Base-by-base conservation (phyloP, 2,329 filamentous ascomycete genomes). In the Monosporascus sp. region DNA sequence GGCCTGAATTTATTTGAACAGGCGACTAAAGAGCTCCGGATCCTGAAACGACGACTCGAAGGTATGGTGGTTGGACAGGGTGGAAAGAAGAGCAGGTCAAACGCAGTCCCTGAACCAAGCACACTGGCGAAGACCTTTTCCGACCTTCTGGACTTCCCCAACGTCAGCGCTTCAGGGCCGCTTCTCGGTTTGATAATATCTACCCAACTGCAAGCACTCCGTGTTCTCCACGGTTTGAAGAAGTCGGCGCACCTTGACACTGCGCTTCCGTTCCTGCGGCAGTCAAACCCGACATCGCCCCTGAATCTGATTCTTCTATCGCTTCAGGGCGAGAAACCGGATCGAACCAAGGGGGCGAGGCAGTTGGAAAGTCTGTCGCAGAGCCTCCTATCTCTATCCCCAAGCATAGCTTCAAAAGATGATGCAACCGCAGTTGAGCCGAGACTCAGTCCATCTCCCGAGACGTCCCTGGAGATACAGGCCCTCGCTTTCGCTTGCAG, bases 331-430 rank as follows among this genome's bases (percentile, higher is more conserved):
- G 68, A 68, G 51, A 64, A 72, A 3, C 71, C 78, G 17, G 76
- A 80, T n/a, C 66, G 73, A 11, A 70, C 73, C 7, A 91, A 88
- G 64, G 74, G 78, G 18, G 76, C 81, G 9, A 82, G 82, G 3
- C 86, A 90, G 57, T 71, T 92, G 18, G 86, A 90, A 49, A 78
- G 76, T 0, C 65, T 91, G 2, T 84, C 86, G 0, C 85, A 88
- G 59, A 76, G 77, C 3, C 71, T 91, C 0, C 72, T 91, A 1
- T 80, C 83, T 0, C 70, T 91, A 1, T 81, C 85, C 28, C 87
- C 88, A 1, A 87, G 82, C 61, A 74, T 87, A n/a, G 83, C 86
- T 2, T 73, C 74, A 48, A 78, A 81, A 9, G 81, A 86, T 41
- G 88, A 92, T 62, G 68, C 68, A 3, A 59, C 75, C 1, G 83